Percentiles rank a stretch among this genome's conserved stretches.
These are phyloP conservation scores for Schwanniomyces polymorphus DNA, from an alignment of 805 yeast genomes.

Conservation along the genomic window DNA sequence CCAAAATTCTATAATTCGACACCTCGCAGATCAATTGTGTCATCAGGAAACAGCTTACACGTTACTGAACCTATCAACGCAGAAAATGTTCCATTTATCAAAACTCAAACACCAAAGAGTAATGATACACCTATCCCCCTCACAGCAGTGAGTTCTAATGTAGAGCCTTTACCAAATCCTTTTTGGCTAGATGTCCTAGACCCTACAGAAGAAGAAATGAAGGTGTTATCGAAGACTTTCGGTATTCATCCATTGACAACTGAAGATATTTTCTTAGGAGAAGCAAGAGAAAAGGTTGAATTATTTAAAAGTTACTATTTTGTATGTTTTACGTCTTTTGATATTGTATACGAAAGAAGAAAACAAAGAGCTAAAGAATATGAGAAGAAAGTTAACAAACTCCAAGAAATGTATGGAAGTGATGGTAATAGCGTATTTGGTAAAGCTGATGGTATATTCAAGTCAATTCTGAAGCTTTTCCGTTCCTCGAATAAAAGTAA, in stretches of 20 bases:
- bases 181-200: slow-evolving; percentile 87
- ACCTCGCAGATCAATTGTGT: not conserved
- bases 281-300: slow-evolving; percentile 94
- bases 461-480: slow-evolving; percentile 8
- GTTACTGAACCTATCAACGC: not conserved
- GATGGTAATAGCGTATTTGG: slow-evolving; percentile 16
- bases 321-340: slow-evolving; percentile 71
- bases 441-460: slow-evolving; percentile 14
- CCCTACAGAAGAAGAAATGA: slow-evolving; percentile 97
- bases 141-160: slow-evolving; percentile 6
- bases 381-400: slow-evolving; percentile 36
- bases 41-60: slow-evolving; percentile 3
- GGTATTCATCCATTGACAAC: slow-evolving; percentile 96
- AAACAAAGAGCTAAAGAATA: slow-evolving; percentile 50
- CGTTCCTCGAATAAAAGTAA: slow-evolving; percentile 2
- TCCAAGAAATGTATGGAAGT: slow-evolving; percentile 35
- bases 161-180: slow-evolving; percentile 21
- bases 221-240: slow-evolving; percentile 82
- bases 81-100: not conserved
- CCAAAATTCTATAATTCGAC: slow-evolving; percentile 18
- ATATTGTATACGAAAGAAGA: slow-evolving; percentile 70
- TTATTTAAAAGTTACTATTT: slow-evolving; percentile 87
- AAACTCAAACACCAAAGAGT: not conserved
- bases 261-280: slow-evolving; percentile 91
- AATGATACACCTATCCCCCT: slow-evolving; percentile 6